These are phyloP conservation scores for Mycena chlorophos DNA, from an alignment of 768 basidiomycete species.

Conservation along the genomic window DNA sequence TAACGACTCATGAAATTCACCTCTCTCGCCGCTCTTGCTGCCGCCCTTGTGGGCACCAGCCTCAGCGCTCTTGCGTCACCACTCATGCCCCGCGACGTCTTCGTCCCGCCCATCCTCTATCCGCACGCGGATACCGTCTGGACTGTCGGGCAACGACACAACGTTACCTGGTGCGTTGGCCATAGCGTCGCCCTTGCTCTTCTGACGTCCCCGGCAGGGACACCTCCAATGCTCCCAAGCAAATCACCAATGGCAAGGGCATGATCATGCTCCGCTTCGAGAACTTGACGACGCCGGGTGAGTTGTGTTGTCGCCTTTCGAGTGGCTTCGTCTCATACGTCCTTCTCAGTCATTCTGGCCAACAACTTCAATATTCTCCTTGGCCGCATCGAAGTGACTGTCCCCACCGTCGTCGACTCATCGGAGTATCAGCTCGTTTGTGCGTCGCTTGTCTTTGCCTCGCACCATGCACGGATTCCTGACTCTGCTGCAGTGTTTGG, in stretches of 20 bases:
- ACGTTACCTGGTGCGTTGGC: conserved; percentile 22
- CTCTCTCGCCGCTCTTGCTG: conserved; percentile 12
- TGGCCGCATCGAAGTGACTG: conserved; percentile 27
- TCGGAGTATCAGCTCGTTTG: conserved; percentile 34
- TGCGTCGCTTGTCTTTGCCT: conserved; percentile 18
- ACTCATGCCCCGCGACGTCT: conserved; percentile 20
- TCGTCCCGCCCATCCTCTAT: conserved; percentile 19
- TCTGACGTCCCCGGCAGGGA: conserved; percentile 30
- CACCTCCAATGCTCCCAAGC: conserved; percentile 22
- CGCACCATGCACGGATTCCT: not conserved
- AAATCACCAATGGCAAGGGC: conserved; percentile 35
- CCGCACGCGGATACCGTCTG: conserved; percentile 22
- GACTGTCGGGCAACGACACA: conserved; percentile 16
- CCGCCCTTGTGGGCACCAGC: conserved; percentile 1
- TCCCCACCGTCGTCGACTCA: conserved; percentile 31
- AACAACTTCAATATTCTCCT: conserved; percentile 29
- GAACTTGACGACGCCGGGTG: conserved; percentile 24
- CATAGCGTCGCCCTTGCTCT: not conserved
- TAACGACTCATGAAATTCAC: conserved; percentile 19
- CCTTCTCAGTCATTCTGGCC: conserved; percentile 26
- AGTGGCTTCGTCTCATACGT: not conserved
- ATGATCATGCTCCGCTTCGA: conserved; percentile 29
- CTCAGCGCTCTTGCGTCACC: conserved; percentile 8
- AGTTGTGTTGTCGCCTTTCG: conserved; percentile 22
- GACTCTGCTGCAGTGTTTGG: conserved; percentile 33